phyloP scores from a whole-genome alignment of 768 basidiomycete genomes.

The Hydnum rufescens region DNA sequence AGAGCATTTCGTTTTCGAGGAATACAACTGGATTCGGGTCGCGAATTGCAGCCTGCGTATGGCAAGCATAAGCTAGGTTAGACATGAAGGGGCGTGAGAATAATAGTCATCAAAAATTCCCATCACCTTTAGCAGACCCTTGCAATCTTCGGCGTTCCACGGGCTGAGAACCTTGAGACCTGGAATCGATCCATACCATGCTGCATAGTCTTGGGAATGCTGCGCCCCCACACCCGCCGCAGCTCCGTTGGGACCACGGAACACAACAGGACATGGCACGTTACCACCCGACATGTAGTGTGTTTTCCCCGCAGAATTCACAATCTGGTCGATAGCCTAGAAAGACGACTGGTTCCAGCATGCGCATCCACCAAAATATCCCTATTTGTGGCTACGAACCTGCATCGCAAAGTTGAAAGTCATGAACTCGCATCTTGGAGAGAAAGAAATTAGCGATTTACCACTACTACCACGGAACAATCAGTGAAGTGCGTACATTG shows the following conservation, averaged over 20 bases:
- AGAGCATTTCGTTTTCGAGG: slow-evolving; percentile 98
- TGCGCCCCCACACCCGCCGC: slow-evolving; percentile 93
- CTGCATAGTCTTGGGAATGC: slow-evolving; percentile 93
- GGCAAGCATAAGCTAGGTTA: background rate
- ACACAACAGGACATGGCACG: slow-evolving; percentile 94
- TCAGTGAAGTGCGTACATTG: slow-evolving; percentile 47
- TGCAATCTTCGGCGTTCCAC: slow-evolving; percentile 98
- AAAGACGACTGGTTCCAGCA: background rate
- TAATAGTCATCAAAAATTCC: background rate
- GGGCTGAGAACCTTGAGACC: slow-evolving; percentile 96
- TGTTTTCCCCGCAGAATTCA: slow-evolving; percentile 99
- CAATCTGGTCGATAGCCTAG: slow-evolving; percentile 93
- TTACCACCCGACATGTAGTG: slow-evolving; percentile 99
- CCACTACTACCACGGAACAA: no score
- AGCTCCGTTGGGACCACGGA: slow-evolving; percentile 98
- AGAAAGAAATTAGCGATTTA: slow-evolving; percentile 8
- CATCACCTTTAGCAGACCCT: slow-evolving; percentile 79
- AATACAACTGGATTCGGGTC: slow-evolving; percentile 98
- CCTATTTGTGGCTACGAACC: slow-evolving; percentile 11
- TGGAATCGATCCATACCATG: slow-evolving; percentile 85
- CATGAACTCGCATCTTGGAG: slow-evolving; percentile 90
- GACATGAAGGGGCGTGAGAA: background rate
- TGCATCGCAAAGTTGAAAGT: slow-evolving; percentile 99
- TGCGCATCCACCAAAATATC: background rate
- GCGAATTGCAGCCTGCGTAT: slow-evolving; percentile 68